A percentile compares a stretch with the other conserved stretches of the same genome.
phyloP scores from a whole-genome alignment of 306 rosid species.

The Acacia crassicarpa region DNA sequence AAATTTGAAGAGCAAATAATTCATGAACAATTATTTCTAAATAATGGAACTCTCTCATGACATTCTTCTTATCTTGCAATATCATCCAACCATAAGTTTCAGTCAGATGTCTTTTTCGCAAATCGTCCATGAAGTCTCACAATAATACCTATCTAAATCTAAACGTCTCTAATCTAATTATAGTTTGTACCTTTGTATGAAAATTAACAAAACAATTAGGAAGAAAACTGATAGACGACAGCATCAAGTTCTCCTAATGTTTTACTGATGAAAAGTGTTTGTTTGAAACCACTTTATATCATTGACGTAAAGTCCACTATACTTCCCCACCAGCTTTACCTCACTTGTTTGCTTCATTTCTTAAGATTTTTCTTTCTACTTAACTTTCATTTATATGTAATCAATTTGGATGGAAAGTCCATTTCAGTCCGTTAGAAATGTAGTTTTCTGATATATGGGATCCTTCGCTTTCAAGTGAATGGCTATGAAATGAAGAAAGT shows the following conservation, averaged over 20 bases:
- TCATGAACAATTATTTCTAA: neutral
- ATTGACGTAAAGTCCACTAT: neutral
- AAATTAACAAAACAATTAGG: neutral
- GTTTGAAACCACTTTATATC: neutral
- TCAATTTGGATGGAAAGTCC: neutral
- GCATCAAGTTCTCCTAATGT: neutral
- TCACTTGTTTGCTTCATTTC: neutral
- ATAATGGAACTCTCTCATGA: neutral
- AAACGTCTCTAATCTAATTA: neutral
- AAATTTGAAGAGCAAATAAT: neutral
- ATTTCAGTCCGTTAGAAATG: constrained; percentile 4
- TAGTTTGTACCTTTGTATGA: neutral
- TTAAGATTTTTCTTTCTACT: no score
- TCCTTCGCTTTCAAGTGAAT: neutral
- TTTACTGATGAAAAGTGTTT: neutral
- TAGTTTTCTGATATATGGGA: neutral
- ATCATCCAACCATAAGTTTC: neutral
- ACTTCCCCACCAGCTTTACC: neutral
- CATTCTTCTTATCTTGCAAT: neutral
- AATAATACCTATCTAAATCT: neutral
- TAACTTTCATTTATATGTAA: neutral
- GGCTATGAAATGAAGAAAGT: neutral
- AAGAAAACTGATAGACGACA: neutral
- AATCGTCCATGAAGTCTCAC: neutral
- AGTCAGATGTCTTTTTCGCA: neutral